Base-by-base conservation (phyloP, 371 early-diverging fungal species). In the Mucor lusitanicus region DNA sequence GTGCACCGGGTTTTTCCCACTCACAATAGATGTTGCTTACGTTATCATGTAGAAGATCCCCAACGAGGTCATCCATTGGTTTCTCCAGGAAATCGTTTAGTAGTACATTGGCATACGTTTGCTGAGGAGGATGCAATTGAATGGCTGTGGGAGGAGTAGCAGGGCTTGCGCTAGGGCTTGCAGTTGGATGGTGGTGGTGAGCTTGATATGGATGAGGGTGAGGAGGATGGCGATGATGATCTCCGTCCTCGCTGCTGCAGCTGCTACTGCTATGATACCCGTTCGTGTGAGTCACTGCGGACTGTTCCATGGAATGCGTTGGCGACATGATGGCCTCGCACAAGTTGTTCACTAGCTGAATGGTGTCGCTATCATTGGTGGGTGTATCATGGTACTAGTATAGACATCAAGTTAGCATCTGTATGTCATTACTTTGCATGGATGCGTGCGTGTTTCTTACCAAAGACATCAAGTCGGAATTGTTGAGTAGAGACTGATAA, bases 241-340 rank as follows among this genome's bases (percentile, higher is more conserved):
- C 53, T 53, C 53, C 56, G 2, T 56, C 56, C 9, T 32, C 56
- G 3, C 56, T 56, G 7, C 56, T 33, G 32, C 56, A 30, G 56
- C 56, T 56, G 19, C 56, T 56, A 17, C 56, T 56, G 25, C 56
- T 33, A 33, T 33, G 28, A 56, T 33, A 32, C 8, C 56, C 56
- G 7, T 33, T 56, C 13, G 21, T 53, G 12, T 15, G 30, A 56
- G 56, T 4, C 33, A 56, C 5, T 6, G 5, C 2, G 15, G 15
- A 11, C 30, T 21, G 56, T 56, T 30, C 56, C 33, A 56, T n/a
- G n/a, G 59, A 21, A 23, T 37, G 25, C 6, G 65, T 28, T 19
- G 65, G 48, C 8, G 65, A 58, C 17, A 65, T 57, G 35, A 57
- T 44, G 5, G 42, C 53, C 21, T 63, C 56, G 25, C 59, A 65